Conservation (phyloP, 371 early-diverging fungal species). For the Massospora cicadina region DNA sequence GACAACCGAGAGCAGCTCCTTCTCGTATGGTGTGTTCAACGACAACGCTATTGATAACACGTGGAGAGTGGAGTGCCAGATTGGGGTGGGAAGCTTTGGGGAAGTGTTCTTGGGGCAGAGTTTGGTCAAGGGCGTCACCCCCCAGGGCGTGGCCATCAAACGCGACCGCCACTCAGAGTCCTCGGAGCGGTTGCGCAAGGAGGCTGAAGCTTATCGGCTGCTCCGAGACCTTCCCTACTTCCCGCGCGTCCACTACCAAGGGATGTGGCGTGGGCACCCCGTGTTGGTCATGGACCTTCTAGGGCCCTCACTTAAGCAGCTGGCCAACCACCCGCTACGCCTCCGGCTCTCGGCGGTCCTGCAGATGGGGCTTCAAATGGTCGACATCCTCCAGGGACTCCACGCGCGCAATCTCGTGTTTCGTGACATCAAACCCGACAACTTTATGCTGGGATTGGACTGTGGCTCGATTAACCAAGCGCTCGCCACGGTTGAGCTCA, state of each 20-base stretch:
- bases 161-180: not conserved
- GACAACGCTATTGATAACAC: not conserved
- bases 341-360: slow-evolving; percentile 27
- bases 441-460: slow-evolving; percentile 38
- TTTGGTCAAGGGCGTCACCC: not conserved
- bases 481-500: not conserved
- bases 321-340: slow-evolving; percentile 19
- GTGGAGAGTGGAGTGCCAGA: not conserved
- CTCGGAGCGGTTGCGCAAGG: not conserved
- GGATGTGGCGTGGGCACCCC: slow-evolving; percentile 70
- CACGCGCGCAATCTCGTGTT: slow-evolving; percentile 85
- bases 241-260: slow-evolving; percentile 73
- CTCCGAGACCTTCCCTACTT: slow-evolving; percentile 29
- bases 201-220: not conserved
- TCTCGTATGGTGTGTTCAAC: too few relatives aligned
- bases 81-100: not conserved
- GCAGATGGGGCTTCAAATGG: slow-evolving; percentile 34
- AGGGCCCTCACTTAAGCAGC: slow-evolving; percentile 82
- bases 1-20: too few relatives aligned
- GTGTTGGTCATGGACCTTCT: slow-evolving; percentile 89
- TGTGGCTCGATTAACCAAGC: not conserved
- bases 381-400: slow-evolving; percentile 39
- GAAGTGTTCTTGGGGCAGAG: not conserved
- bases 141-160: not conserved
- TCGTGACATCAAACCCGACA: slow-evolving; percentile 96